Evolutionary conservation across 1,284 basidiomycete genomes (phyloP), one percentile per base, ranked within the genome.

Genomic region (Cystobasidium slooffiae): DNA sequence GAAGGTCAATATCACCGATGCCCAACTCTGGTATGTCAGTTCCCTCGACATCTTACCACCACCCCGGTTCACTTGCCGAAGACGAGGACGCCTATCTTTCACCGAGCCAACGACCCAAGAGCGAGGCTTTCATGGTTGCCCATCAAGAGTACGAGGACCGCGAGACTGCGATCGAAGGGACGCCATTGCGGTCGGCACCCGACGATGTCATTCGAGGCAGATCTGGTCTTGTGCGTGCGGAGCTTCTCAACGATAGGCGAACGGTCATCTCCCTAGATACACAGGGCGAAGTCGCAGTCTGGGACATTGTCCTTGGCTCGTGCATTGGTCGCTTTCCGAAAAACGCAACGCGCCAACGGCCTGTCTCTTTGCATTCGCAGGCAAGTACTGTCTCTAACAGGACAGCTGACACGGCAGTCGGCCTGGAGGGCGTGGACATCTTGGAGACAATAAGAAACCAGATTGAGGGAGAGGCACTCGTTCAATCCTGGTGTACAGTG

Each of bases 221-320:
- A 58, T 86, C 88, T 72, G 96, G 97, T 5, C 86, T 98, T 12
- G 90, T 97, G 63, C 87, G 95, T 24, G 90, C 89, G 6, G 84
- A 80, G 69, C 64, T 81, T 9, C 85, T 99, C 59, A 98, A 95
- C 82, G 94, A 98, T 81, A 87, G 94, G 49, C 87, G 95, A 75
- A 95, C 98, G 81, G 94, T 91, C 5, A 83, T 99, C 68, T 94
- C 94, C 0, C 89, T 97, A 51, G 91, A 98, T 81, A 94, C 93
- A 0, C 85, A 86, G 0, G 92, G 92, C 9, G 80, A 91, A 77
- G 89, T 99, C 3, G 91, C 90, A 0, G 88, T 95, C 3, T 99
- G 97, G 96, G 92, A 99, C 83, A 88, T 99, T 68, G 86, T 96
- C 18, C 86, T 88, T 0, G 89, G 91, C 1, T 77, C 84, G 1